Percentiles rank a stretch among this genome's conserved stretches.
These are phyloP conservation scores for Carex arenaria DNA, from an alignment of 202 grass and related monocot species.

Conservation along the genomic window DNA sequence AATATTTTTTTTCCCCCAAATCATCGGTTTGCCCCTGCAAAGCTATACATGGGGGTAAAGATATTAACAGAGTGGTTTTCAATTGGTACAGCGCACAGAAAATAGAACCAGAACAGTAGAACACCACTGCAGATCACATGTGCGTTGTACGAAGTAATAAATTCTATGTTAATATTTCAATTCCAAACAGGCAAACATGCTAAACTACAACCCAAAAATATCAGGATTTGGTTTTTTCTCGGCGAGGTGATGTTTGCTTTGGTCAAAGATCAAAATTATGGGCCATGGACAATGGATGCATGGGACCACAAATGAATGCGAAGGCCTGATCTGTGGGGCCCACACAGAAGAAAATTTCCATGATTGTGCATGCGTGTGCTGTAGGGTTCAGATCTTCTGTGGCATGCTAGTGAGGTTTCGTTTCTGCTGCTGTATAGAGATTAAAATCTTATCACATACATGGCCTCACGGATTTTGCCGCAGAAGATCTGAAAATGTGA, in stretches of 20 bases:
- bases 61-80: too few relatives aligned
- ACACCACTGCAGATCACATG: too few relatives aligned
- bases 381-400: not conserved
- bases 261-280: not conserved
- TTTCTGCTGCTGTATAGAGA: not conserved
- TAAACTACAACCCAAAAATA: slow-evolving; percentile 8
- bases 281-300: not conserved
- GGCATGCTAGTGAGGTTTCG: not conserved
- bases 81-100: too few relatives aligned
- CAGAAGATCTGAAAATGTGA: not conserved
- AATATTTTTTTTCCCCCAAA: too few relatives aligned
- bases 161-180: too few relatives aligned
- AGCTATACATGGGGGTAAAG: too few relatives aligned
- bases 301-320: not conserved
- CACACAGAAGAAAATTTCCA: not conserved
- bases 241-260: not conserved
- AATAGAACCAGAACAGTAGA: too few relatives aligned
- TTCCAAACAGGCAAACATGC: not conserved
- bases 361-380: not conserved
- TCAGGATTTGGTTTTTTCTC: slow-evolving; percentile 4
- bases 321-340: not conserved
- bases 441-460: not conserved
- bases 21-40: too few relatives aligned
- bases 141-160: too few relatives aligned
- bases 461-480: not conserved